Conservation (phyloP, 192 early-diverging fungal genomes). For the Rhizophlyctis rosea region DNA sequence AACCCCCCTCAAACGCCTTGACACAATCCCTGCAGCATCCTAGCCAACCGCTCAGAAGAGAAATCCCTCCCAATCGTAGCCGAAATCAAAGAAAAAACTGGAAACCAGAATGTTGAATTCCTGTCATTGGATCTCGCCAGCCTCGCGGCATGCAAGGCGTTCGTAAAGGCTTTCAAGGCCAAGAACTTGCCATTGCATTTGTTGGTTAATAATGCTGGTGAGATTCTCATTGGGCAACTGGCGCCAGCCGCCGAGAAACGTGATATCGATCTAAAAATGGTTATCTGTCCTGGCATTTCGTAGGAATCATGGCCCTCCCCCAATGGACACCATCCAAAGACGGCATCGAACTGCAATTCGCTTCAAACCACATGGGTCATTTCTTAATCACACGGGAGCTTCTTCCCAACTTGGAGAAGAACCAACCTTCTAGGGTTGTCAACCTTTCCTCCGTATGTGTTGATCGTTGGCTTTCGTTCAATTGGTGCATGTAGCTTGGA, state of each 20-base stretch:
- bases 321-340: slow-evolving; percentile 54
- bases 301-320: no score
- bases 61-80: slow-evolving; percentile 24
- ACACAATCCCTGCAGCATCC: slow-evolving; percentile 1
- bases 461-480: no score
- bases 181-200: slow-evolving; percentile 5
- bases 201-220: slow-evolving; percentile 5
- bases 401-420: slow-evolving; percentile 23
- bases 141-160: slow-evolving; percentile 20
- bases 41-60: slow-evolving; percentile 23
- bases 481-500: slow-evolving; percentile 7
- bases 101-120: slow-evolving; percentile 32
- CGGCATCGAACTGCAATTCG: slow-evolving; percentile 66
- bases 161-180: neutral
- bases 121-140: slow-evolving; percentile 29
- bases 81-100: slow-evolving; percentile 19
- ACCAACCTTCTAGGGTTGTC: slow-evolving; percentile 30
- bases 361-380: slow-evolving; percentile 63
- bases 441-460: slow-evolving; percentile 34
- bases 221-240: no score
- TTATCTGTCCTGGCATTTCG: no score
- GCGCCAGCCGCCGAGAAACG: no score
- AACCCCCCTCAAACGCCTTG: neutral
- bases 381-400: slow-evolving; percentile 35
- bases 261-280: no score